Evolutionary conservation across 202 grass and related monocot genomes (phyloP).

Genomic region (Schoenoplectus tabernaemontani): DNA sequence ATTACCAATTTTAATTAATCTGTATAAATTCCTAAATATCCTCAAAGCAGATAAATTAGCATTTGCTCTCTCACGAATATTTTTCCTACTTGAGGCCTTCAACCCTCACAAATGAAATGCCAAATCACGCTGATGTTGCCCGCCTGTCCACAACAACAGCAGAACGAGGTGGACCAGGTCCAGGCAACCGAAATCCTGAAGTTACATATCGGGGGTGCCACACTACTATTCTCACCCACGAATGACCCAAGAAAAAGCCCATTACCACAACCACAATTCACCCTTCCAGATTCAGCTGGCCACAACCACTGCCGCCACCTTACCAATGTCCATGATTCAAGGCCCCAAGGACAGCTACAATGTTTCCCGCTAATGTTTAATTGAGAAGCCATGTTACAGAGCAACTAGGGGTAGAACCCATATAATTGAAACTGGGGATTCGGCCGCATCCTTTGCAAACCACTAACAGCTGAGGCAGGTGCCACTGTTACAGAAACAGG

Average conservation of each 20-base stretch:
- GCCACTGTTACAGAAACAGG: constrained; percentile 27
- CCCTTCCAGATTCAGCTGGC: constrained; percentile 32
- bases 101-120: constrained; percentile 33
- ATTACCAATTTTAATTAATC: constrained; percentile 43
- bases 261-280: constrained; percentile 22
- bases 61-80: constrained; percentile 27
- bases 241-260: not conserved
- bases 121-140: constrained; percentile 13
- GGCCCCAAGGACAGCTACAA: constrained; percentile 13
- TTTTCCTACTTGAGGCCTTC: constrained; percentile 18
- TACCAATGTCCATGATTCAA: constrained; percentile 24
- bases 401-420: not conserved
- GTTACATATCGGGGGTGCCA: constrained; percentile 21
- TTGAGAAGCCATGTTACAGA: too few relatives aligned
- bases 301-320: not conserved
- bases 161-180: constrained; percentile 7
- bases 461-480: constrained; percentile 15
- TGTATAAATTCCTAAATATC: constrained; percentile 56
- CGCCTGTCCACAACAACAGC: constrained; percentile 18
- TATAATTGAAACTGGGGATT: constrained; percentile 15
- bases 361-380: not conserved
- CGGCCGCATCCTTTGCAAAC: not conserved
- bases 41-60: constrained; percentile 31
- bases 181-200: constrained; percentile 11
- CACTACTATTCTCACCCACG: constrained; percentile 7